Conservation (phyloP, 1,284 basidiomycete genomes). For the Ganoderma resinaceum region DNA sequence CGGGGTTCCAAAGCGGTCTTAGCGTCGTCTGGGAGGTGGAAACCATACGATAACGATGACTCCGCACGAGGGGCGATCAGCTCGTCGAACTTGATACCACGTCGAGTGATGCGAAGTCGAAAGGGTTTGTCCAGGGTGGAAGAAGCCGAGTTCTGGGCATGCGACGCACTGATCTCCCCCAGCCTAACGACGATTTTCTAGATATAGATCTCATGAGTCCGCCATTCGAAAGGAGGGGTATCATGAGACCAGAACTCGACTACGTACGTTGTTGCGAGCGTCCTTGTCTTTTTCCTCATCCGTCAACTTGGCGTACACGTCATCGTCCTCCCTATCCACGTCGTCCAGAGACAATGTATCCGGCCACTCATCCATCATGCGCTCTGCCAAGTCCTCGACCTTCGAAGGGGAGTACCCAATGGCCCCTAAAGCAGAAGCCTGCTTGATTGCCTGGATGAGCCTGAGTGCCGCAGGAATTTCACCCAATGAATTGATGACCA, state of each 20-base stretch:
- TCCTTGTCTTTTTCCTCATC: not conserved
- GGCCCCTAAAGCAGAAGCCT: not conserved
- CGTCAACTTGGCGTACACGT: not conserved
- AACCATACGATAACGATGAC: not conserved
- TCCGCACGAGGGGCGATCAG: not conserved
- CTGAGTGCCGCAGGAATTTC: conserved; percentile 1
- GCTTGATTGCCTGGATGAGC: conserved; percentile 3
- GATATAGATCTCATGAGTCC: not conserved
- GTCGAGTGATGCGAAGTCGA: conserved; percentile 9
- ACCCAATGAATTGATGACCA: not conserved
- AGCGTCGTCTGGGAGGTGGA: not conserved
- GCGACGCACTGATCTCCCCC: not conserved
- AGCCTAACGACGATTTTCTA: not conserved
- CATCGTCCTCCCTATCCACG: not conserved
- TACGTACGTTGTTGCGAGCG: not conserved
- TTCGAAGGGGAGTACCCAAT: conserved; percentile 8
- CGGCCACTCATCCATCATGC: not conserved
- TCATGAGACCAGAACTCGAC: not conserved
- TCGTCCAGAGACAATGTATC: not conserved
- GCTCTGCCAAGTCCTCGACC: not conserved
- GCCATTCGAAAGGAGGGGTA: not conserved
- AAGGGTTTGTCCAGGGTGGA: conserved; percentile 13
- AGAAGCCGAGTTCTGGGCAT: conserved; percentile 5
- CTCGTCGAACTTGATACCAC: conserved; percentile 9
- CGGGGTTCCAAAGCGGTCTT: not conserved